phyloP scores from a whole-genome alignment of 139 green algal genomes.

The Eudorina sp. region DNA sequence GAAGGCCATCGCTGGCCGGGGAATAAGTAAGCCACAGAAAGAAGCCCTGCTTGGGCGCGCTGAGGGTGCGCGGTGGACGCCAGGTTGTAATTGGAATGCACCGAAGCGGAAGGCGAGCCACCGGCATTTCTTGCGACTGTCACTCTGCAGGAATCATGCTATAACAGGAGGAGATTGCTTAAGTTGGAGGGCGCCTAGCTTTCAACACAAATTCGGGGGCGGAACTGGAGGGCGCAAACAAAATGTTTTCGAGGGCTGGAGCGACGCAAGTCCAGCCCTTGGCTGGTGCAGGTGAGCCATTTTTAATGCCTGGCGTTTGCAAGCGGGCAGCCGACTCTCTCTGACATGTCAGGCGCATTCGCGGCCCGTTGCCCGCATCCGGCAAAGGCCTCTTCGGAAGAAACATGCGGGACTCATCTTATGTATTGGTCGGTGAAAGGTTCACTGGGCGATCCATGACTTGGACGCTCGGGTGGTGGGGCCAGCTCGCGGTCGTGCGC shows the following conservation, averaged over 20 bases:
- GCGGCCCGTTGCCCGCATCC: too few species aligned
- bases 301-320: background rate
- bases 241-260: conserved; percentile 30
- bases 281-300: conserved; percentile 9
- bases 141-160: conserved; percentile 14
- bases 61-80: conserved; percentile 1
- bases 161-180: background rate
- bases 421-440: too few species aligned
- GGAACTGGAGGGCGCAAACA: background rate
- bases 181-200: background rate
- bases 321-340: background rate
- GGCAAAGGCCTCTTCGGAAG: too few species aligned
- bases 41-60: background rate
- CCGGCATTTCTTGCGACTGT: background rate
- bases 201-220: background rate
- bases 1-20: too few species aligned
- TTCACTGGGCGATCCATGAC: too few species aligned
- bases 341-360: background rate
- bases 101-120: background rate
- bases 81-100: too few species aligned
- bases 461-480: too few species aligned
- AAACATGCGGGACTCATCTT: too few species aligned
- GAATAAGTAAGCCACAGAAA: background rate
- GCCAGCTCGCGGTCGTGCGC: too few species aligned
- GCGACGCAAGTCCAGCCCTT: conserved; percentile 38